Base-by-base conservation (phyloP, 176 grass and related monocot genomes). In the Tillandsia leiboldiana region DNA sequence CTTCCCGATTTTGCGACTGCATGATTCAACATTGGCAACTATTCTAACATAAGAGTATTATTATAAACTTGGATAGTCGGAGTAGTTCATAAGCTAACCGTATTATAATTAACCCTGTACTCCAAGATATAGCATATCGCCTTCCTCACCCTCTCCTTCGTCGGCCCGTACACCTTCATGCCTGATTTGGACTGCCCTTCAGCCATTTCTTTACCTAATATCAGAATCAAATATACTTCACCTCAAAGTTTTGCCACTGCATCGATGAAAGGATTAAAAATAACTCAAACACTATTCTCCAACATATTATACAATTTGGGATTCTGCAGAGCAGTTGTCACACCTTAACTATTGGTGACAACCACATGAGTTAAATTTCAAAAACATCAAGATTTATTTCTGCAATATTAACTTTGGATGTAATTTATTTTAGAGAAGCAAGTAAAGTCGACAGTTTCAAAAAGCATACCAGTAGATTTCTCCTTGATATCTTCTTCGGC, bases 91-190 rank as follows among this genome's bases (percentile, higher is more conserved):
- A 49, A 15, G 53, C 57, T 70, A 71, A 79, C 76, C 18, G 51
- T 72, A 50, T 67, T 79, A 65, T 71, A 58, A 72, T 79, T 62
- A 64, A 71, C 63, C 58, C 51, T 70, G 20, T 7, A 42, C 33
- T 79, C 68, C 68, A 79, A 24, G 23, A 79, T 72, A 71, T 70
- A 27, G 68, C 52, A 72, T 71, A 79, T 79, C 63, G 47, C 76
- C 51, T 79, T 79, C 52, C 51, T 47, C 68, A 79, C 48, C 71
- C 71, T 67, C 66, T 71, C 76, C 50, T 14, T 64, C 23, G 53
- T 79, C 10, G 76, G 76, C 26, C 71, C 76, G 17, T 11, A 63
- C 68, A 58, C 69, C 68, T 70, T 50, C 62, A 62, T 29, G 14
- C 54, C 57, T 70, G 69, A 59, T 47, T 65, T 71, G 64, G 70